Conservation (phyloP, 1,284 basidiomycete genomes). For the Cryptococcus sp. region DNA sequence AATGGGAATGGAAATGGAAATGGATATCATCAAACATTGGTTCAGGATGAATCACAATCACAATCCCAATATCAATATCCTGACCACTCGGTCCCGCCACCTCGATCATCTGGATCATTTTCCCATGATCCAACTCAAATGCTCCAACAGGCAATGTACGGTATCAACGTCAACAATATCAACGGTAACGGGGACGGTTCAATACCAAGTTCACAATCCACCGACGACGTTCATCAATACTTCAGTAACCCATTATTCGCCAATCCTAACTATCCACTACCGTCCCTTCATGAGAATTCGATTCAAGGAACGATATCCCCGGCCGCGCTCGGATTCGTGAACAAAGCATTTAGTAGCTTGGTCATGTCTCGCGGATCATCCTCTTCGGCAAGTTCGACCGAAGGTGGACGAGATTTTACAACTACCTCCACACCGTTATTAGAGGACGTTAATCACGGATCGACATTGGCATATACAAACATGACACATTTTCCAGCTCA, state of each 20-base stretch:
- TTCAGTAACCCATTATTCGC: neutral
- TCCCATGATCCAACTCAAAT: constrained; percentile 16
- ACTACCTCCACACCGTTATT: constrained; percentile 17
- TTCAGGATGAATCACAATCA: neutral
- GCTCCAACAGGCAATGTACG: too few species aligned
- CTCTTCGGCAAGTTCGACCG: constrained; percentile 34
- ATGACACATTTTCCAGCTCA: neutral
- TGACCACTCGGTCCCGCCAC: constrained; percentile 13
- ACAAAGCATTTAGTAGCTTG: constrained; percentile 34
- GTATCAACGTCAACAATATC: too few species aligned
- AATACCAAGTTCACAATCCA: neutral
- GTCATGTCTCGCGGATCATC: constrained; percentile 33
- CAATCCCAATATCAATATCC: neutral
- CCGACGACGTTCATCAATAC: neutral
- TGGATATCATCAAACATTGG: too few species aligned
- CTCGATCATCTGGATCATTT: constrained; percentile 1
- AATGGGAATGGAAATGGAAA: too few species aligned
- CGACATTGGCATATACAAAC: constrained; percentile 4
- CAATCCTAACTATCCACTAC: constrained; percentile 1
- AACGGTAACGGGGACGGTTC: neutral
- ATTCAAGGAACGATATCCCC: constrained; percentile 33
- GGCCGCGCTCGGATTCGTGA: constrained; percentile 24
- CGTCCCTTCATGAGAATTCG: neutral
- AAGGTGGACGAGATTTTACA: constrained; percentile 24
- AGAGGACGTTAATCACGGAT: constrained; percentile 23